These are phyloP conservation scores for Chalara sp. DNA, from an alignment of 2,329 filamentous ascomycete species.

Conservation along the genomic window DNA sequence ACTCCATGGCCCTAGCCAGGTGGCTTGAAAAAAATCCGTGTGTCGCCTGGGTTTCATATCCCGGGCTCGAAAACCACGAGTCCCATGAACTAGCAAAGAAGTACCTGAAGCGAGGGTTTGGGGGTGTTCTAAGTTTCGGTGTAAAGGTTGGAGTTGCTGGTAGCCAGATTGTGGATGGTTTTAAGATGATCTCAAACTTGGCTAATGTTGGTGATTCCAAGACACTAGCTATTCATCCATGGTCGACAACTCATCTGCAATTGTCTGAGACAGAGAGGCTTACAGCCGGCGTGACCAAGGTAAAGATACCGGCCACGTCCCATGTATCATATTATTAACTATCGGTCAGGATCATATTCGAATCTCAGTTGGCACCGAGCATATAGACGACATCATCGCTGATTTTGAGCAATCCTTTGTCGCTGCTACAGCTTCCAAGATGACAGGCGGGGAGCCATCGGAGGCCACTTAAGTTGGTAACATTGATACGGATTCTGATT, in stretches of 20 bases:
- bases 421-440: too few relatives aligned
- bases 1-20: conserved; percentile 52
- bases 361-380: conserved; percentile 50
- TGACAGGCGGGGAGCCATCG: too few relatives aligned
- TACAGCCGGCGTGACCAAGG: too few relatives aligned
- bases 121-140: conserved; percentile 61
- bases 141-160: conserved; percentile 59
- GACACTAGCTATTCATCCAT: conserved; percentile 61
- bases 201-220: conserved; percentile 60
- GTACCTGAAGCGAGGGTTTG: conserved; percentile 58
- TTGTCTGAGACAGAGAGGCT: conserved; percentile 53
- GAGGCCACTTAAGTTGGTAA: too few relatives aligned
- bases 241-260: conserved; percentile 63
- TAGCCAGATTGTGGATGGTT: conserved; percentile 59
- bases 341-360: conserved; percentile 44
- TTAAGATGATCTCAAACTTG: conserved; percentile 63
- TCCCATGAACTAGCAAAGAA: conserved; percentile 57
- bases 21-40: conserved; percentile 60
- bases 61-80: conserved; percentile 54
- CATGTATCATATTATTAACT: too few relatives aligned
- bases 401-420: conserved; percentile 41
- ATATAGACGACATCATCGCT: conserved; percentile 63
- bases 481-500: too few relatives aligned
- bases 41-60: conserved; percentile 64
- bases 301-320: too few relatives aligned